phyloP scores from a whole-genome alignment of 164 flowering plant species.

The Saururus chinensis region DNA sequence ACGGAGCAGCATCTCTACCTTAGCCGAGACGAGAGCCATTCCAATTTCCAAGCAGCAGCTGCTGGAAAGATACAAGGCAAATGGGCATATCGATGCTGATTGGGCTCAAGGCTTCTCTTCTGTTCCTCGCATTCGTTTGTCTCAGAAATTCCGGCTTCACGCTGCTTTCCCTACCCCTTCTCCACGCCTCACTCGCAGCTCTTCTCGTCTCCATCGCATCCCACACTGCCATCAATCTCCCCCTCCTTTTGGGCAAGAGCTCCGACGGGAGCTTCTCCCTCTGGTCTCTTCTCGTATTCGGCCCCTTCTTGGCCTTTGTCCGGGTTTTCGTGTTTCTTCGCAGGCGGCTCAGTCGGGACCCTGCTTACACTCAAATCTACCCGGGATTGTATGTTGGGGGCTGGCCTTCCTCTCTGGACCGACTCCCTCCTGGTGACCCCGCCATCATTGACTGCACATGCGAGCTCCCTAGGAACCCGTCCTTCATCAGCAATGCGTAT shows the following conservation, averaged over 20 bases:
- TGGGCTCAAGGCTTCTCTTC: constrained; percentile 33
- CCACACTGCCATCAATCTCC: constrained; percentile 61
- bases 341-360: constrained; percentile 43
- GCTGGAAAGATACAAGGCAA: constrained; percentile 11
- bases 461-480: constrained; percentile 56
- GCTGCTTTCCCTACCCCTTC: constrained; percentile 42
- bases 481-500: constrained; percentile 38
- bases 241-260: constrained; percentile 63
- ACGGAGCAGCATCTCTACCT: too few species aligned
- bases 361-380: constrained; percentile 47
- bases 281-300: constrained; percentile 56
- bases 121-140: constrained; percentile 28
- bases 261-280: constrained; percentile 66
- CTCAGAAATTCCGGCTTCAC: constrained; percentile 26
- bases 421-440: constrained; percentile 65
- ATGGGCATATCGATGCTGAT: constrained; percentile 49
- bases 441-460: constrained; percentile 85
- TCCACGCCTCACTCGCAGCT: constrained; percentile 53
- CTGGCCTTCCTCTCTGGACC: constrained; percentile 56
- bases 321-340: constrained; percentile 38
- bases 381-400: constrained; percentile 89
- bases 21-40: too few species aligned
- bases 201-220: constrained; percentile 53
- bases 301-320: constrained; percentile 54
- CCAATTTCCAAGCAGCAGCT: not conserved